Evolutionary conservation across 305 asterid species (phyloP).

Genomic region (Fraxinus greggii): DNA sequence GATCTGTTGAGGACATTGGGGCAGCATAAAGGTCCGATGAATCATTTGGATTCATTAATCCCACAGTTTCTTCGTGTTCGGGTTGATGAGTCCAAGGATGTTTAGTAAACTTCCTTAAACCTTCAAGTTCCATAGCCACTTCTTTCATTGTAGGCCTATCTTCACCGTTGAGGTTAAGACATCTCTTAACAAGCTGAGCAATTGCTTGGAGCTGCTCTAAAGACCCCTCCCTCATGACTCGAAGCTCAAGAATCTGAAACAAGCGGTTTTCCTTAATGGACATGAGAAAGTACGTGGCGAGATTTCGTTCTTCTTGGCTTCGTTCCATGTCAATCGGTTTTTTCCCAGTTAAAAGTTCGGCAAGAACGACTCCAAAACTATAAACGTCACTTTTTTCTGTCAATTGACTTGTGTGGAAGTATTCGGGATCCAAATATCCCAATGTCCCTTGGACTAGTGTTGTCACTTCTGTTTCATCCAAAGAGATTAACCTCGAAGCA

Average conservation of each 20-base stretch:
- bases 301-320: slow-evolving; percentile 43
- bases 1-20: slow-evolving; percentile 30
- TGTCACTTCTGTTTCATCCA: slow-evolving; percentile 63
- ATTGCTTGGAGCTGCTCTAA: slow-evolving; percentile 51
- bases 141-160: slow-evolving; percentile 71
- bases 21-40: slow-evolving; percentile 41
- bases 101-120: slow-evolving; percentile 45
- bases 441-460: slow-evolving; percentile 77
- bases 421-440: slow-evolving; percentile 76
- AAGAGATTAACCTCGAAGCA: slow-evolving; percentile 55
- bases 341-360: slow-evolving; percentile 59
- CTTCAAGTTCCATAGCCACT: slow-evolving; percentile 64
- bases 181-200: slow-evolving; percentile 49
- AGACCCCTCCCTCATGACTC: slow-evolving; percentile 58
- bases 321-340: slow-evolving; percentile 58
- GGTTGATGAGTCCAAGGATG: slow-evolving; percentile 57
- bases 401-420: slow-evolving; percentile 54
- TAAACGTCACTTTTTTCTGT: slow-evolving; percentile 75
- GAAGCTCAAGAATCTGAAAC: slow-evolving; percentile 55
- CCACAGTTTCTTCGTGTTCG: slow-evolving; percentile 34
- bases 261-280: slow-evolving; percentile 40
- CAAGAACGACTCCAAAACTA: slow-evolving; percentile 71
- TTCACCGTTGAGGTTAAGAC: slow-evolving; percentile 46
- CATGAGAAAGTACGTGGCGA: slow-evolving; percentile 43
- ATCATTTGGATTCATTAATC: slow-evolving; percentile 33